Evolutionary conservation across 148 eudicot species (phyloP).

Genomic region (Hydrangea macrophylla): DNA sequence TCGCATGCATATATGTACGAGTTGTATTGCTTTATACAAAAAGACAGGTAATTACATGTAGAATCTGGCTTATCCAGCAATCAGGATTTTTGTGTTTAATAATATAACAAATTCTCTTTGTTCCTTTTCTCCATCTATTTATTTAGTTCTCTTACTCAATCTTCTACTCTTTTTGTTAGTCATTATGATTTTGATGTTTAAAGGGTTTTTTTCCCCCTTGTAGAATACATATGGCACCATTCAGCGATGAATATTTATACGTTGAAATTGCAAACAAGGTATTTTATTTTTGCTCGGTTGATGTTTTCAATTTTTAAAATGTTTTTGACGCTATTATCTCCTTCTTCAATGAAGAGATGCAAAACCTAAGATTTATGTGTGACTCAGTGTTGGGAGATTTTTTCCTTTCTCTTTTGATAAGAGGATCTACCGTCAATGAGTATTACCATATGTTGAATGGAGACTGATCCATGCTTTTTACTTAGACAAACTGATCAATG

Average conservation of each 20-base stretch:
- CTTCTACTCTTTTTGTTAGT: background rate
- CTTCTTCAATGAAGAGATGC: background rate
- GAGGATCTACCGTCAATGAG: background rate
- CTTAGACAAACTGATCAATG: background rate
- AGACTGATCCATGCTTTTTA: too few species aligned
- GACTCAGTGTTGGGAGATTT: background rate
- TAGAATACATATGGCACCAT: conserved; percentile 99
- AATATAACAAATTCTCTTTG: too few species aligned
- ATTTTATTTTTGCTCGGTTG: conserved; percentile 15
- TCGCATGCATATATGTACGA: too few species aligned
- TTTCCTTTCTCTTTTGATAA: background rate
- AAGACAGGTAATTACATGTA: background rate
- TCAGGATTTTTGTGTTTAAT: background rate
- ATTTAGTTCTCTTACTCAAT: background rate
- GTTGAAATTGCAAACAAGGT: conserved; percentile 97
- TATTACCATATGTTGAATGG: too few species aligned
- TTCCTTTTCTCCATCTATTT: background rate
- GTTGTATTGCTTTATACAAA: background rate
- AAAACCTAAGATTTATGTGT: background rate
- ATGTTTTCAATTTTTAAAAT: background rate
- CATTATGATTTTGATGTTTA: conserved; percentile 12
- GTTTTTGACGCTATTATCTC: background rate
- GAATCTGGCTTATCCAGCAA: background rate
- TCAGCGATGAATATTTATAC: conserved; percentile 83
- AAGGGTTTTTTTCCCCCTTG: conserved; percentile 22